Evolutionary conservation across 2,329 filamentous ascomycete genomes (phyloP), one percentile per base, ranked within the genome.

Genomic region (Epichloe hybrida): DNA sequence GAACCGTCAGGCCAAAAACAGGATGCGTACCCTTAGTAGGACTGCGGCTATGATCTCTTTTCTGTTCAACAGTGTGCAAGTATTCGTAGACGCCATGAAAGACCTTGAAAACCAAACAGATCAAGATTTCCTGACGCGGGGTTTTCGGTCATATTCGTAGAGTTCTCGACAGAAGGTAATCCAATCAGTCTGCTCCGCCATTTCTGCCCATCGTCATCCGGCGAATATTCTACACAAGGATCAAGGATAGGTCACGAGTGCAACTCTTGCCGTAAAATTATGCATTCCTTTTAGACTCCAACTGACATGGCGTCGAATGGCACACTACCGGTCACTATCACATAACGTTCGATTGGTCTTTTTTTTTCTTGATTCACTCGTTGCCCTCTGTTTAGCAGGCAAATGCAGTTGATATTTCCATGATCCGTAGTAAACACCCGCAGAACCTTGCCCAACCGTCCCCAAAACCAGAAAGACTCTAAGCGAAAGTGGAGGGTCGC

Each of bases 401-500:
- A 74, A 72, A 76, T 77, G 74, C 73, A 73, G 69, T 70, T 71
- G 71, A 73, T 71, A 73, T 74, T 75, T 77, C 75, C 72, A 74
- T 76, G 71, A 75, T 72, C 74, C 73, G 67, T 75, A 74, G 68
- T 76, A 68, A 79, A 80, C 76, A 79, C 76, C 76, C 67, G 72
- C 71, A 73, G 69, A 76, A 69, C 55, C 72, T 70, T 74, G 69
- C 70, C 73, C 70, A 72, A 69, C 67, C 71, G 64, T 68, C 67
- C 66, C 61, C 34, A 64, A 69, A 74, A 68, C 70, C 69, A 67
- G 70, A 72, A 73, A 72, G 70, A 74, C 69, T 80, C 81, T 89
- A 97, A 81, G 89, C 93, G 81, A 97, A 97, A 73, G 93, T 98
- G 68, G 88, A 88, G 68, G 93, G 93, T 76, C 93, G 85, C 76